A percentile compares a stretch with the other conserved stretches of the same genome.
phyloP scores from a whole-genome alignment of 2,329 filamentous ascomycete species.

The Arthrobotrys sinensis region DNA sequence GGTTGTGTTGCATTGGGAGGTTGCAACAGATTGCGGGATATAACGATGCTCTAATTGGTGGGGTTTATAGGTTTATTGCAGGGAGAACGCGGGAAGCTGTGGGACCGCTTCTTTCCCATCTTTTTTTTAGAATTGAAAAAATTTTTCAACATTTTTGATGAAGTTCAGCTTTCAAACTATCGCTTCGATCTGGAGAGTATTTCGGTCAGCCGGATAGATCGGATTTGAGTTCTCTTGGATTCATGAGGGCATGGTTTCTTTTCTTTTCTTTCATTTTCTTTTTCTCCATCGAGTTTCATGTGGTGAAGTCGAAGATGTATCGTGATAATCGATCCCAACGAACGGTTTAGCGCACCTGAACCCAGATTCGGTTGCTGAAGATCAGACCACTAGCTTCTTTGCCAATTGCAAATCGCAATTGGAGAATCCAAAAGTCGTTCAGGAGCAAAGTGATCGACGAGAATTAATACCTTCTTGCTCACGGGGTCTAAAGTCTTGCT shows the following conservation, averaged over 20 bases:
- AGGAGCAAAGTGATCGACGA: slow-evolving; percentile 49
- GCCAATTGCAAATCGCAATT: slow-evolving; percentile 28
- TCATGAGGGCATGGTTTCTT: neutral
- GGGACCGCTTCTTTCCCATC: slow-evolving; percentile 3
- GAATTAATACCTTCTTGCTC: slow-evolving; percentile 47
- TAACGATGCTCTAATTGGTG: slow-evolving; percentile 13
- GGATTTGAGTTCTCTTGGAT: slow-evolving; percentile 13
- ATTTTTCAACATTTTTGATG: neutral
- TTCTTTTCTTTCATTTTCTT: neutral
- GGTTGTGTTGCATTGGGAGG: slow-evolving; percentile 34
- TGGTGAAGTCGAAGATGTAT: slow-evolving; percentile 1
- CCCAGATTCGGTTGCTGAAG: slow-evolving; percentile 10
- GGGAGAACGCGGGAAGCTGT: slow-evolving; percentile 21
- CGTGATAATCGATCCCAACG: slow-evolving; percentile 33
- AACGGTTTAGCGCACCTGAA: slow-evolving; percentile 25
- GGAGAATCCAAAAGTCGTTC: slow-evolving; percentile 8
- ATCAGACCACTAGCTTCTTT: slow-evolving; percentile 42
- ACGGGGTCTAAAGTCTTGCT: slow-evolving; percentile 32
- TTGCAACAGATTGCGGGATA: slow-evolving; percentile 29
- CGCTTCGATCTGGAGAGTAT: neutral
- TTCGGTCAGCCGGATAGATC: slow-evolving; percentile 6
- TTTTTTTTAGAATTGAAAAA: neutral
- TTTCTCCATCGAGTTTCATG: slow-evolving; percentile 6
- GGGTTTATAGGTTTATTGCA: slow-evolving; percentile 20
- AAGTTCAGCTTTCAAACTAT: slow-evolving; percentile 1